phyloP scores from a whole-genome alignment of 305 asterid genomes.

The Solanum hybrid region DNA sequence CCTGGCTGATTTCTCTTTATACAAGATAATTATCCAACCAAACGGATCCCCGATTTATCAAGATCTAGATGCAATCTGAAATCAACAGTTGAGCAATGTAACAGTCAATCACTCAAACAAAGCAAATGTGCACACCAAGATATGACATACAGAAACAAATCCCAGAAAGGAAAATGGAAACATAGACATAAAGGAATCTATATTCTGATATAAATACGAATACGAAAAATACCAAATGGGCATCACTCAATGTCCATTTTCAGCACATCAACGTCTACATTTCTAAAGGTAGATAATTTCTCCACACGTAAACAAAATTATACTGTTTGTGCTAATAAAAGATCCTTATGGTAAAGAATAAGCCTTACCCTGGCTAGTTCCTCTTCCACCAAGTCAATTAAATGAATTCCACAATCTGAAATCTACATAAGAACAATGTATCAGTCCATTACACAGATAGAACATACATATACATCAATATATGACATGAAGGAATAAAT shows the following conservation, averaged over 20 bases:
- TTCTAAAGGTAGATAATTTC: not conserved
- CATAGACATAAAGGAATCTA: not conserved
- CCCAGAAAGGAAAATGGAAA: not conserved
- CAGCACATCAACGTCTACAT: conserved; percentile 10
- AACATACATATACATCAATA: not conserved
- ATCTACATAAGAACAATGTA: not conserved
- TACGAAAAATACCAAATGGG: not conserved
- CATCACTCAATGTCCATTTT: conserved; percentile 17
- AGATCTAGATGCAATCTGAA: conserved; percentile 7
- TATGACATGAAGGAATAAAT: not conserved
- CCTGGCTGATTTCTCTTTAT: conserved; percentile 8
- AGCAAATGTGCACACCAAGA: not conserved
- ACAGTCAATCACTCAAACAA: not conserved
- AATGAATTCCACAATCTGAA: not conserved
- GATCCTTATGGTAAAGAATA: not conserved
- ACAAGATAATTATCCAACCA: conserved; percentile 5
- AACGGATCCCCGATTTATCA: not conserved
- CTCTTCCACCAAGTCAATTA: not conserved
- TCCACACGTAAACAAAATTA: not conserved
- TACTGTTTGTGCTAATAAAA: not conserved
- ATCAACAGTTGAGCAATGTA: not conserved
- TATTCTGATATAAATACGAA: not conserved
- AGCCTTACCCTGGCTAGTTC: not conserved
- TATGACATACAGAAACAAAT: conserved; percentile 1
- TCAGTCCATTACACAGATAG: not conserved